These are phyloP conservation scores for Phytomonas sp. DNA, from an alignment of 208 protist species.

Conservation along the genomic window DNA sequence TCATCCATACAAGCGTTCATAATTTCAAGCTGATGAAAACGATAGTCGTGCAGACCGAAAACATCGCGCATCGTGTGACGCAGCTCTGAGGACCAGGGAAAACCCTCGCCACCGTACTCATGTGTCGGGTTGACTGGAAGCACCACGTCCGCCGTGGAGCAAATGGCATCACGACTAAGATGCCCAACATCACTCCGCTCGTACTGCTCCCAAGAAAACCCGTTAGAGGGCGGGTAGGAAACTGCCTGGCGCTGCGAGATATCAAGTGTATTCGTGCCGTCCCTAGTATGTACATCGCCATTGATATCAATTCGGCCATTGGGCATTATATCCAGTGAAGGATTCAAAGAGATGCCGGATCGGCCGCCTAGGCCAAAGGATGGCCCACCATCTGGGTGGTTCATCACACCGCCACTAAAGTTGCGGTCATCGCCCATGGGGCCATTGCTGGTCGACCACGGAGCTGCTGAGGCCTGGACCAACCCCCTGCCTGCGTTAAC, in stretches of 20 bases:
- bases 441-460: not conserved
- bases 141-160: slow-evolving; percentile 27
- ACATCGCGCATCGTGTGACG: slow-evolving; percentile 84
- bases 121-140: slow-evolving; percentile 64
- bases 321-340: not conserved
- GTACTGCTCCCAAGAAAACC: slow-evolving; percentile 68
- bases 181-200: slow-evolving; percentile 24
- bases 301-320: not conserved
- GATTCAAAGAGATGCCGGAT: not conserved
- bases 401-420: not conserved
- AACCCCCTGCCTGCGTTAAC: not conserved
- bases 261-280: not conserved
- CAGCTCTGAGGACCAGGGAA: slow-evolving; percentile 74
- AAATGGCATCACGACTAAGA: slow-evolving; percentile 23
- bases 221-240: slow-evolving; percentile 11
- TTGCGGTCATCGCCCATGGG: not conserved
- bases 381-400: not conserved
- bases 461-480: not conserved
- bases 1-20: slow-evolving; percentile 91
- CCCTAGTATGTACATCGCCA: not conserved
- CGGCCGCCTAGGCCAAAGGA: not conserved
- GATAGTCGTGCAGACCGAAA: slow-evolving; percentile 86
- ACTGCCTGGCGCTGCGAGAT: not conserved
- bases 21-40: slow-evolving; percentile 89
- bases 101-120: slow-evolving; percentile 62